Evolutionary conservation across 495 filamentous ascomycete genomes (phyloP).

Genomic region (Daldinia caldariorum): DNA sequence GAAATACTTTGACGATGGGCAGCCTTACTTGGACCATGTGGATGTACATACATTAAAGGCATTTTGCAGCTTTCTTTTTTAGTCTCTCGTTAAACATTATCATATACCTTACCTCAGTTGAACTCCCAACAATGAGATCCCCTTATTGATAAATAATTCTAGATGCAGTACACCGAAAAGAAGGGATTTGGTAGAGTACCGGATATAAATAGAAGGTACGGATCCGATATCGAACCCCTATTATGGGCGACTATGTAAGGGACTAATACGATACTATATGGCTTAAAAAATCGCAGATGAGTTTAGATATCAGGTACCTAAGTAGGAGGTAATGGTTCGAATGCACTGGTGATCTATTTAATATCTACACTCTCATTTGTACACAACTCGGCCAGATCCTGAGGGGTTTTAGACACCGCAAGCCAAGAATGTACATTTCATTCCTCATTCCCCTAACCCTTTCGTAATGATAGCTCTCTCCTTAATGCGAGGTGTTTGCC

Average conservation of each 20-base stretch:
- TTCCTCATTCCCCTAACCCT: constrained; percentile 8
- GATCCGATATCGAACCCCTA: neutral
- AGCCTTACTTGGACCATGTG: neutral
- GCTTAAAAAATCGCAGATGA: neutral
- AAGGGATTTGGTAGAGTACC: neutral
- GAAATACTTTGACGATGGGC: neutral
- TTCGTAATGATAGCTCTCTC: neutral
- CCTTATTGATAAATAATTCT: neutral
- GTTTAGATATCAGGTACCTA: too few species aligned
- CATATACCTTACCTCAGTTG: neutral
- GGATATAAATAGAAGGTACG: neutral
- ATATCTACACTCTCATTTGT: neutral
- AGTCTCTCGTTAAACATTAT: constrained; percentile 27
- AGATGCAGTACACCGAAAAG: neutral
- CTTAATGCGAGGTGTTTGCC: constrained; percentile 1
- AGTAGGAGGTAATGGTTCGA: neutral
- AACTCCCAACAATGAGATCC: neutral
- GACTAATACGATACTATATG: neutral
- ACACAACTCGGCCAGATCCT: neutral
- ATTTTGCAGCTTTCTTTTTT: constrained; percentile 1
- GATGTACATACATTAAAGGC: constrained; percentile 10
- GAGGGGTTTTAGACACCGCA: constrained; percentile 13
- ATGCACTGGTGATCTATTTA: neutral
- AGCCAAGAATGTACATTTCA: constrained; percentile 23
- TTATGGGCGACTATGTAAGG: neutral